Percentiles rank a stretch among this genome's conserved stretches.
Conservation (phyloP, 2,329 filamentous ascomycete genomes). For the Fusarium avenaceum region DNA sequence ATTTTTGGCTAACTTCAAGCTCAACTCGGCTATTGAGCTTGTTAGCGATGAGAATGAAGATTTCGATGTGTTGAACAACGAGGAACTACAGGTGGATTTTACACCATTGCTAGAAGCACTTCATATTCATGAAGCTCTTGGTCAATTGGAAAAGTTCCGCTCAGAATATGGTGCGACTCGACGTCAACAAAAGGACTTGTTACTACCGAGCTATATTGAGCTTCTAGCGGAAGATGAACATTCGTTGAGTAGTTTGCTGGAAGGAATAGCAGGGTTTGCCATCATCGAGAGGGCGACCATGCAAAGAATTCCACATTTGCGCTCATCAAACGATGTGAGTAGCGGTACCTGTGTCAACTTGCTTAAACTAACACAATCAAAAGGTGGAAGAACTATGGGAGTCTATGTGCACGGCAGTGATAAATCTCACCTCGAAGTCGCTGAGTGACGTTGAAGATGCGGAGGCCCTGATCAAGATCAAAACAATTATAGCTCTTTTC, state of each 20-base stretch:
- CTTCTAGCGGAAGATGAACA: constrained; percentile 86
- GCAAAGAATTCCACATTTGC: constrained; percentile 84
- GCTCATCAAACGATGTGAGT: constrained; percentile 83
- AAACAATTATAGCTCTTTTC: constrained; percentile 91
- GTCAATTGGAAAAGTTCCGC: constrained; percentile 91
- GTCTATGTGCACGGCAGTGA: constrained; percentile 92
- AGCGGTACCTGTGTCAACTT: neutral
- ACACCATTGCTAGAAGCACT: constrained; percentile 93
- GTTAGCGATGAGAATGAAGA: constrained; percentile 96
- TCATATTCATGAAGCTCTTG: constrained; percentile 95
- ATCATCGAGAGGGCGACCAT: constrained; percentile 97
- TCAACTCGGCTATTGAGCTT: constrained; percentile 96
- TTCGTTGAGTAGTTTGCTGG: constrained; percentile 88
- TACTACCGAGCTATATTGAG: constrained; percentile 82
- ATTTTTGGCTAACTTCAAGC: constrained; percentile 84
- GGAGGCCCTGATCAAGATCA: constrained; percentile 92
- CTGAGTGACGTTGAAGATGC: constrained; percentile 86
- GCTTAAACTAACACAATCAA: constrained; percentile 16
- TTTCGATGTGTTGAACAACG: constrained; percentile 94
- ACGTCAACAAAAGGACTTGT: constrained; percentile 89
- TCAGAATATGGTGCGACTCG: constrained; percentile 93
- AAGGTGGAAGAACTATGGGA: constrained; percentile 99
- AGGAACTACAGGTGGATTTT: constrained; percentile 95
- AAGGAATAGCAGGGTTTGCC: constrained; percentile 95
- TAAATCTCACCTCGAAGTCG: constrained; percentile 83